These are phyloP conservation scores for Moesziomyces antarcticus DNA, from an alignment of 1,284 basidiomycete genomes.

Conservation along the genomic window DNA sequence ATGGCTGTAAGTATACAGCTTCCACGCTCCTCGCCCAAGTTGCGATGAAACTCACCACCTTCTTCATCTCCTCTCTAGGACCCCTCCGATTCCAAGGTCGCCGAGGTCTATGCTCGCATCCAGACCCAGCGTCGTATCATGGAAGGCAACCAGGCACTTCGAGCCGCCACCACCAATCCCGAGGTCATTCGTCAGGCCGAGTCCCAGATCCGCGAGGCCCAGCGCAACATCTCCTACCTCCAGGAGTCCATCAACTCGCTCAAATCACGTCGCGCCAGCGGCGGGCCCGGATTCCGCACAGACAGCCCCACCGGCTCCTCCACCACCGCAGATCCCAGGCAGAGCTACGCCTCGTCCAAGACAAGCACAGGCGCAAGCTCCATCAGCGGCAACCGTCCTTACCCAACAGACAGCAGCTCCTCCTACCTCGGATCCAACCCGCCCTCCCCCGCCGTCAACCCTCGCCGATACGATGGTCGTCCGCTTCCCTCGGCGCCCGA, in stretches of 20 bases:
- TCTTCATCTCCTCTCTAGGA: slow-evolving; percentile 23
- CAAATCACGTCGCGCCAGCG: slow-evolving; percentile 74
- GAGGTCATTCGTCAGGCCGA: slow-evolving; percentile 81
- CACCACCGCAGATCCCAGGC: slow-evolving; percentile 25
- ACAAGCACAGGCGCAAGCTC: slow-evolving; percentile 18
- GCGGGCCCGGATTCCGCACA: slow-evolving; percentile 40
- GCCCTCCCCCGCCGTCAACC: slow-evolving; percentile 37
- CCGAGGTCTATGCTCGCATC: slow-evolving; percentile 88
- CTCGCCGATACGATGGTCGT: slow-evolving; percentile 50
- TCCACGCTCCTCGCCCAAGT: too few species aligned
- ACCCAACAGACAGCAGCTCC: slow-evolving; percentile 53
- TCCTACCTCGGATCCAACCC: slow-evolving; percentile 44
- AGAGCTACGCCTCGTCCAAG: slow-evolving; percentile 46
- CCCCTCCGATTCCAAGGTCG: slow-evolving; percentile 82
- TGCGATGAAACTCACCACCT: not conserved
- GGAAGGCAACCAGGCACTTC: slow-evolving; percentile 82
- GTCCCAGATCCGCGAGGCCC: slow-evolving; percentile 86
- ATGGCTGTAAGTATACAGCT: too few species aligned
- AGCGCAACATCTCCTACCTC: slow-evolving; percentile 86
- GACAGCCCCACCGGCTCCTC: slow-evolving; percentile 40
- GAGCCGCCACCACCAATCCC: slow-evolving; percentile 84
- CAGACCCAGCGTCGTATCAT: slow-evolving; percentile 91
- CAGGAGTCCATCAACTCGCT: slow-evolving; percentile 85
- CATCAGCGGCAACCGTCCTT: slow-evolving; percentile 20
- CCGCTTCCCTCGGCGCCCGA: slow-evolving; percentile 38